Conservation (phyloP, 441 rosid genomes). For the Gossypium trilobum region DNA sequence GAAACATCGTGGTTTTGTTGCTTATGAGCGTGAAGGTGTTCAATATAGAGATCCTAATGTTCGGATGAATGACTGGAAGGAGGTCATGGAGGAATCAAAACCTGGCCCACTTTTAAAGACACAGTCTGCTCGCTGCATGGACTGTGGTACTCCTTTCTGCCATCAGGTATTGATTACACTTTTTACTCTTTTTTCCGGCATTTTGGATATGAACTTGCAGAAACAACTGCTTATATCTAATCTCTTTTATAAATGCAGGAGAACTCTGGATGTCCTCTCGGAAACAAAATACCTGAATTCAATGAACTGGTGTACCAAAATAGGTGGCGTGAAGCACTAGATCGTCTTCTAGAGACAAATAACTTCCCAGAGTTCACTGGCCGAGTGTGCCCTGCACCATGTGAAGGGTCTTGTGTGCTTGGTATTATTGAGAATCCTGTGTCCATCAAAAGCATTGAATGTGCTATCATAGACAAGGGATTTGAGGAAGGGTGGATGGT, state of each 20-base stretch:
- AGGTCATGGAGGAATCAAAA: conserved; percentile 77
- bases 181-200: neutral
- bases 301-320: conserved; percentile 96
- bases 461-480: conserved; percentile 90
- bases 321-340: conserved; percentile 97
- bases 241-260: conserved; percentile 41
- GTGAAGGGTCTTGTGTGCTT: conserved; percentile 99
- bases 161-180: conserved; percentile 56
- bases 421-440: conserved; percentile 99
- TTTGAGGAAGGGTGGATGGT: conserved; percentile 99
- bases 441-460: conserved; percentile 88
- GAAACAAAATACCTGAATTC: conserved; percentile 99
- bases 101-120: conserved; percentile 85
- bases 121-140: conserved; percentile 99
- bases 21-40: conserved; percentile 91
- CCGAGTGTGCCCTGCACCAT: conserved; percentile 98
- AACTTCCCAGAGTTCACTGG: conserved; percentile 99
- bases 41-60: conserved; percentile 83
- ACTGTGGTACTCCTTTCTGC: conserved; percentile 99
- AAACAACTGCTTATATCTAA: neutral
- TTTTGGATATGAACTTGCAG: neutral
- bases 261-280: conserved; percentile 98
- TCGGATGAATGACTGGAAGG: conserved; percentile 87
- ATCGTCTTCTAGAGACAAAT: conserved; percentile 91
- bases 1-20: conserved; percentile 79